Percentiles rank a stretch among this genome's conserved stretches.
These are phyloP conservation scores for Buddleja alternifolia DNA, from an alignment of 257 asterid species.

Conservation along the genomic window DNA sequence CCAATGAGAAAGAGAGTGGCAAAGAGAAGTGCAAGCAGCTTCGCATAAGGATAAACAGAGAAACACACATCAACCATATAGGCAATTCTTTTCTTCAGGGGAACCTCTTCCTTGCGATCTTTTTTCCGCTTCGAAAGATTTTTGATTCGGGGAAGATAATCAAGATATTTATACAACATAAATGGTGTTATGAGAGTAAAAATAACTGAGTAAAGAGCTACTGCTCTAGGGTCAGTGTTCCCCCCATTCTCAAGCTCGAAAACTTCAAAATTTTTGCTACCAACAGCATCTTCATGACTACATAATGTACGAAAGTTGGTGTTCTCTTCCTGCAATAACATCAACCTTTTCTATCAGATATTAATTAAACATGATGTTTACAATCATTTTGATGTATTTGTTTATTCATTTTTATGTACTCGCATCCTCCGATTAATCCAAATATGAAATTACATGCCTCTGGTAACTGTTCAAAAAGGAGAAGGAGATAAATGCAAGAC, in stretches of 20 bases:
- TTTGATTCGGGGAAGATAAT: slow-evolving; percentile 66
- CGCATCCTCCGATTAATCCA: neutral
- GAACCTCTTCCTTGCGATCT: slow-evolving; percentile 77
- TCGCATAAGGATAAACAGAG: slow-evolving; percentile 93
- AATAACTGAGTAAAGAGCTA: slow-evolving; percentile 71
- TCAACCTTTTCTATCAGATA: slow-evolving; percentile 29
- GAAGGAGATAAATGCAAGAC: slow-evolving; percentile 8
- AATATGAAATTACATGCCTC: slow-evolving; percentile 1
- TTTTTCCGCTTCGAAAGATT: slow-evolving; percentile 48
- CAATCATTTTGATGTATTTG: neutral
- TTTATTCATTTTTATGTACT: slow-evolving; percentile 16
- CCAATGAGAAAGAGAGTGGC: slow-evolving; percentile 93
- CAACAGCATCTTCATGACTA: slow-evolving; percentile 39
- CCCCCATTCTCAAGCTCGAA: slow-evolving; percentile 48
- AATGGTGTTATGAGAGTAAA: slow-evolving; percentile 75
- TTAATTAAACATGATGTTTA: slow-evolving; percentile 16
- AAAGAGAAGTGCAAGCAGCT: slow-evolving; percentile 94
- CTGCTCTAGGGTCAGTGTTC: slow-evolving; percentile 55
- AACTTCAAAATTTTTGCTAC: slow-evolving; percentile 33
- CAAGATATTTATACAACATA: slow-evolving; percentile 72
- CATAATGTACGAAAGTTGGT: slow-evolving; percentile 51
- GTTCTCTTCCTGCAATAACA: slow-evolving; percentile 71
- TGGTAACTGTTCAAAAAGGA: neutral
- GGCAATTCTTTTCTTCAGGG: slow-evolving; percentile 87
- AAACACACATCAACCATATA: slow-evolving; percentile 91